A percentile compares a stretch with the other conserved stretches of the same genome.
Evolutionary conservation across 352 stramenopile genomes (phyloP).

Genomic region (Phytophthora citrophthora): DNA sequence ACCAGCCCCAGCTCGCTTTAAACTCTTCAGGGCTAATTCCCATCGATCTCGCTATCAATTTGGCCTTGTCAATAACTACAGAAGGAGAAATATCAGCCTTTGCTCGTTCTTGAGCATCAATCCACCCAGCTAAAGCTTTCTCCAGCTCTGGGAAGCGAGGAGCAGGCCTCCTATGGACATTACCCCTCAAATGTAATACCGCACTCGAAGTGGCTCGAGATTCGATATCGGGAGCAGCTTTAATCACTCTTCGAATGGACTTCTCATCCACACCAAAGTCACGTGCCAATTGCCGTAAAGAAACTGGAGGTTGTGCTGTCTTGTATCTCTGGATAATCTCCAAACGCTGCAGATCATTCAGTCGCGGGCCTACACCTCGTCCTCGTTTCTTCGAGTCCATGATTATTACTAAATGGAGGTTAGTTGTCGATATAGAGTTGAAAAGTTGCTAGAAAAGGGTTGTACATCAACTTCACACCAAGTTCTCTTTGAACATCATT

Average conservation of each 20-base stretch:
- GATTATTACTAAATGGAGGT: too few relatives aligned
- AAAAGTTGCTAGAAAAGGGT: background rate
- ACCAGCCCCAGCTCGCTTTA: conserved; percentile 49
- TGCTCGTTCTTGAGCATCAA: conserved; percentile 27
- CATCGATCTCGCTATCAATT: conserved; percentile 25
- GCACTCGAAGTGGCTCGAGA: conserved; percentile 6
- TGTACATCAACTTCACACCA: conserved; percentile 7
- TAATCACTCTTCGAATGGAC: conserved; percentile 33
- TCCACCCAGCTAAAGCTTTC: conserved; percentile 26
- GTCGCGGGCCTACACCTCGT: conserved; percentile 27
- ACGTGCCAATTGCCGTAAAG: conserved; percentile 30
- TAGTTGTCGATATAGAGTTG: background rate
- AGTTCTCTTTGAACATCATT: conserved; percentile 10
- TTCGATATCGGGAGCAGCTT: conserved; percentile 22
- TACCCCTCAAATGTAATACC: conserved; percentile 14
- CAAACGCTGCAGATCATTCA: conserved; percentile 39
- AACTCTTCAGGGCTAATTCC: conserved; percentile 28
- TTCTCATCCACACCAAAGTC: conserved; percentile 39
- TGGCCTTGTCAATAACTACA: conserved; percentile 39
- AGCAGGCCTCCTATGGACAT: conserved; percentile 12
- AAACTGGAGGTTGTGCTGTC: background rate
- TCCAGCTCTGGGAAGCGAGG: conserved; percentile 38
- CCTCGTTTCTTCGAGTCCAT: conserved; percentile 17
- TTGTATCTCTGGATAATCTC: conserved; percentile 35
- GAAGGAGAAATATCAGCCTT: conserved; percentile 32